Evolutionary conservation across 1,139 yeast genomes (phyloP).

Genomic region (Eremothecium cymbalariae): DNA sequence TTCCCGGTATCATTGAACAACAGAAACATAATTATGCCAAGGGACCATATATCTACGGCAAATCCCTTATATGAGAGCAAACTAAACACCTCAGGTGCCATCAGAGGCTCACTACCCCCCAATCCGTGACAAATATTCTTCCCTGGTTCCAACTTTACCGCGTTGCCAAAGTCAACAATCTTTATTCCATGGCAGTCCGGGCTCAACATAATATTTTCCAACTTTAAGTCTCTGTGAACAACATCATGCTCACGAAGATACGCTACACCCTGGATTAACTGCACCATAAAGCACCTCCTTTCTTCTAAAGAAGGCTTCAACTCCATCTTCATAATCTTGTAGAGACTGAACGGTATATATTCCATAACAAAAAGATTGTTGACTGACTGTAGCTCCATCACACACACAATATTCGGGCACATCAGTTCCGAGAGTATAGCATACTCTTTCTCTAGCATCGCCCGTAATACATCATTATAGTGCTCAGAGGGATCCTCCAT

Average conservation of each 20-base stretch:
- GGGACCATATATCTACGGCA: conserved; percentile 12
- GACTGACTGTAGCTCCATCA: conserved; percentile 3
- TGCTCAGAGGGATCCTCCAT: conserved; percentile 2
- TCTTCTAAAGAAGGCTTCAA: conserved; percentile 8
- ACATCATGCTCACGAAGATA: conserved; percentile 9
- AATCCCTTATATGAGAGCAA: conserved; percentile 8
- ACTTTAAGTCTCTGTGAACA: conserved; percentile 11
- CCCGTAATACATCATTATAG: conserved; percentile 3
- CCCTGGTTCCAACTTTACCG: conserved; percentile 5
- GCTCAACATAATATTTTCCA: conserved; percentile 11
- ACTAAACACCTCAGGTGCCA: conserved; percentile 11
- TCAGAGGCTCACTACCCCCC: conserved; percentile 10
- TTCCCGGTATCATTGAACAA: conserved; percentile 8
- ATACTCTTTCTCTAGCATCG: conserved; percentile 7
- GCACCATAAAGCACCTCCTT: conserved; percentile 9
- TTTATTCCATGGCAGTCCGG: conserved; percentile 9
- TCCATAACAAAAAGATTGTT: conserved; percentile 7
- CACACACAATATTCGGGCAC: conserved; percentile 5
- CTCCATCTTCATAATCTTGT: conserved; percentile 6
- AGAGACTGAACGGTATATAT: conserved; percentile 5
- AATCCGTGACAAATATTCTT: conserved; percentile 9
- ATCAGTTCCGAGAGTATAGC: conserved; percentile 3
- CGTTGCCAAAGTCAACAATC: conserved; percentile 12
- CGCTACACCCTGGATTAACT: conserved; percentile 8
- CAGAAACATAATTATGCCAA: conserved; percentile 11